phyloP scores from a whole-genome alignment of 2,329 filamentous ascomycete genomes.

The Aureobasidium pullulans region DNA sequence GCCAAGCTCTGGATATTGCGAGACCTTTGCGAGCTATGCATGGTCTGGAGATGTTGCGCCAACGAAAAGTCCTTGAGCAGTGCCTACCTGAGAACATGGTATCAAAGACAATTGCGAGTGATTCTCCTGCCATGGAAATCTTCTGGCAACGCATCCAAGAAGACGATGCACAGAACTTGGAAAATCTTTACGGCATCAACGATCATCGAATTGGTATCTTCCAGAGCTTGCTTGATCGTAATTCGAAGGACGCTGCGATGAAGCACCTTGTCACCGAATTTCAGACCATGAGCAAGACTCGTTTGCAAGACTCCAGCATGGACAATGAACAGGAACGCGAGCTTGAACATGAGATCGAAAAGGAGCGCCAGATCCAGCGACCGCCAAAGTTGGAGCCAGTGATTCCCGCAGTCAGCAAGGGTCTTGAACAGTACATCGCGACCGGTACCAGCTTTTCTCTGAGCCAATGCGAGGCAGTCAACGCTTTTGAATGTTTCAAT shows the following conservation, averaged over 20 bases:
- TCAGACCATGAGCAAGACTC: conserved; percentile 22
- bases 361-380: conserved; percentile 49
- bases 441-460: conserved; percentile 26
- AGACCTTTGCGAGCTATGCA: conserved; percentile 57
- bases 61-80: conserved; percentile 32
- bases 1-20: conserved; percentile 39
- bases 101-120: conserved; percentile 21
- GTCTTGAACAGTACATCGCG: conserved; percentile 36
- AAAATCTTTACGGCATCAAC: conserved; percentile 40
- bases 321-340: conserved; percentile 65
- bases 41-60: conserved; percentile 44
- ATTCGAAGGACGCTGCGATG: background rate
- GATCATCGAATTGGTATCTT: conserved; percentile 1
- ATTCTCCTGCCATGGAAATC: conserved; percentile 23
- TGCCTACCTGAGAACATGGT: conserved; percentile 13
- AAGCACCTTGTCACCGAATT: conserved; percentile 13
- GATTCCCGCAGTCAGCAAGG: conserved; percentile 36
- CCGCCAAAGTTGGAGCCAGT: conserved; percentile 36
- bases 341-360: conserved; percentile 55
- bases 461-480: background rate
- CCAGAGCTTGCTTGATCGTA: background rate
- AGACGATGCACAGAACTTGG: conserved; percentile 45
- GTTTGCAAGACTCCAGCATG: conserved; percentile 33
- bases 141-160: conserved; percentile 38
- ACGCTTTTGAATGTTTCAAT: conserved; percentile 20